Evolutionary conservation across 306 rosid species (phyloP).

Genomic region (Ammopiptanthus mongolicus): DNA sequence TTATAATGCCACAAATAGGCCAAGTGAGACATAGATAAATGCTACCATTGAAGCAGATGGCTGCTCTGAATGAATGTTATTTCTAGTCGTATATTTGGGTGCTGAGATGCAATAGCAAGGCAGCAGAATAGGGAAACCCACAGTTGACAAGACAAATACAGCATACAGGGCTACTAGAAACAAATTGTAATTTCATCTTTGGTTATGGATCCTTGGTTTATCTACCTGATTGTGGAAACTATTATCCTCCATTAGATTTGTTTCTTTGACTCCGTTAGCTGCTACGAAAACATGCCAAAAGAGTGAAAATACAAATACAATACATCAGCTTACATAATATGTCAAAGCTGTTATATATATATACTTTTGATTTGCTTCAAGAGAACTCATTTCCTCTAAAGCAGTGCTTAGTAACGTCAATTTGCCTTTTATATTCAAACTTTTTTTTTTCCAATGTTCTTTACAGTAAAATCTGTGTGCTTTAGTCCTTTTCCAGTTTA

Average conservation of each 20-base stretch:
- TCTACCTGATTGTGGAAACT: background rate
- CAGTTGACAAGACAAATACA: no score
- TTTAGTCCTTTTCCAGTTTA: no score
- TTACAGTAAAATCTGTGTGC: no score
- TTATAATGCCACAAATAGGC: background rate
- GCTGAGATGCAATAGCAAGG: no score
- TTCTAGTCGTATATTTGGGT: no score
- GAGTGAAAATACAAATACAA: no score
- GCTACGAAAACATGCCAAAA: background rate
- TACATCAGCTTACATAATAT: background rate
- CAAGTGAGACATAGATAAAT: background rate
- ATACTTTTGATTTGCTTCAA: background rate
- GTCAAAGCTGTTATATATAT: background rate
- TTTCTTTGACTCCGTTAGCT: slow-evolving; percentile 7
- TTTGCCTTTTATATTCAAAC: background rate
- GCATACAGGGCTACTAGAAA: no score
- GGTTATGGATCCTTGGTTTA: background rate
- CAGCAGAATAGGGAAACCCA: no score
- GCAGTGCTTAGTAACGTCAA: background rate
- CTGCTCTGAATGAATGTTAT: background rate
- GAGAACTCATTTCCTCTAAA: background rate
- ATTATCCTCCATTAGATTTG: background rate
- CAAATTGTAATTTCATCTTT: background rate
- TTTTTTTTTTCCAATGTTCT: no score
- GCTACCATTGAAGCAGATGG: background rate